Conservation (phyloP, 2,329 filamentous ascomycete species). For the Sporothrix mexicana region DNA sequence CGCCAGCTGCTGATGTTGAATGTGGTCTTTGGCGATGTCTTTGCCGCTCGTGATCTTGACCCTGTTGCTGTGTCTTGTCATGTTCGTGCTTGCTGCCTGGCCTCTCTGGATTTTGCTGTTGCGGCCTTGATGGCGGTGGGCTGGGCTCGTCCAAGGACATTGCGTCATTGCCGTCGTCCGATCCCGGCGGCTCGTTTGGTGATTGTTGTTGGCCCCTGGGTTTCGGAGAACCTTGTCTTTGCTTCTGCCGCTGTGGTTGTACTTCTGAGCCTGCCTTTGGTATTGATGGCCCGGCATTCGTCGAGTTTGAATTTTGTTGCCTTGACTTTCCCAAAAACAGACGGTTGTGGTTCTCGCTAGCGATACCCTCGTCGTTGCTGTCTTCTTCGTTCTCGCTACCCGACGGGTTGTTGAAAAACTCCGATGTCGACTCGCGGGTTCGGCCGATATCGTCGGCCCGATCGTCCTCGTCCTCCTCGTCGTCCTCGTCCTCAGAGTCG, state of each 20-base stretch:
- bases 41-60: conserved; percentile 2
- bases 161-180: conserved; percentile 38
- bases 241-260: background rate
- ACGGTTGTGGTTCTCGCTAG: background rate
- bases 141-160: conserved; percentile 32
- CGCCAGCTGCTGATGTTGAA: background rate
- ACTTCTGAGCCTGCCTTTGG: background rate
- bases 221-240: background rate
- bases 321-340: background rate
- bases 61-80: background rate
- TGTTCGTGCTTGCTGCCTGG: background rate
- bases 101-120: background rate
- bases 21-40: background rate
- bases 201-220: background rate
- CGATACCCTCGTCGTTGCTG: background rate
- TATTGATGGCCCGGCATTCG: background rate
- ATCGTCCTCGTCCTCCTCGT: background rate
- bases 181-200: background rate
- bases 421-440: conserved; percentile 8
- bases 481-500: conserved; percentile 28
- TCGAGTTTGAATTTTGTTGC: background rate
- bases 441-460: conserved; percentile 6
- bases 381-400: conserved; percentile 10
- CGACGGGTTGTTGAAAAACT: conserved; percentile 2
- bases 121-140: conserved; percentile 11